phyloP scores from a whole-genome alignment of 768 basidiomycete species.

The Auricularia cornea region DNA sequence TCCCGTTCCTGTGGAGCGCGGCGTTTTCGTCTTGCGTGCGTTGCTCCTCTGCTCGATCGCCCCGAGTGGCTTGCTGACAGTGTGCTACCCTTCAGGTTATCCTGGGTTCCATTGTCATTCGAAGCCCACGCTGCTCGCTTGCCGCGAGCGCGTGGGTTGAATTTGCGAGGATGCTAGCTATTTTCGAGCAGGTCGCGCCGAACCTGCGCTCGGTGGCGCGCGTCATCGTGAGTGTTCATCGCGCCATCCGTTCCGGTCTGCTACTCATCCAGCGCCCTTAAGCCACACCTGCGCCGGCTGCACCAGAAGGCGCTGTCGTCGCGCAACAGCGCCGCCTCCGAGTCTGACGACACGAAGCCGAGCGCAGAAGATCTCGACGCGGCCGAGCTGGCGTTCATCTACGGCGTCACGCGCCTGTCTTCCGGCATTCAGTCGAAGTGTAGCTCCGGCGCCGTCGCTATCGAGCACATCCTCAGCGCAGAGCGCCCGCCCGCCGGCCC shows the following conservation, averaged over 20 bases:
- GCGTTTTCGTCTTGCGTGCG: not conserved
- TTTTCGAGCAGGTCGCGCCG: too few relatives aligned
- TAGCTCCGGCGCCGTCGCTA: too few relatives aligned
- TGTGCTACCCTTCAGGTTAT: not conserved
- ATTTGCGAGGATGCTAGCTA: too few relatives aligned
- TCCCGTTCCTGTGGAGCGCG: not conserved
- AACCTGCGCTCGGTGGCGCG: too few relatives aligned
- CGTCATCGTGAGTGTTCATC: too few relatives aligned
- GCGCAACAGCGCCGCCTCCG: not conserved
- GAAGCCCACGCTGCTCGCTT: not conserved
- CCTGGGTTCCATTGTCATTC: not conserved
- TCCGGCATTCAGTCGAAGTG: too few relatives aligned
- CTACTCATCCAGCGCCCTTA: too few relatives aligned
- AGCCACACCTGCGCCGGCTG: not conserved
- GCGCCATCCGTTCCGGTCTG: too few relatives aligned
- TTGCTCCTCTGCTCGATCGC: not conserved
- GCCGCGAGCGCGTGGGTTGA: too few relatives aligned
- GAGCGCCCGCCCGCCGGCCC: too few relatives aligned
- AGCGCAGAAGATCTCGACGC: not conserved
- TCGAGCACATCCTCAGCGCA: too few relatives aligned
- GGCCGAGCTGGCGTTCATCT: not conserved
- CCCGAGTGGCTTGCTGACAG: not conserved
- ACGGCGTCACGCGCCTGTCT: not conserved
- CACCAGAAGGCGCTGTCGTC: not conserved
- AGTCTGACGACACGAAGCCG: not conserved